Percentiles rank a stretch among this genome's conserved stretches.
Conservation (phyloP, 495 filamentous ascomycete species). For the Poronia punctata region DNA sequence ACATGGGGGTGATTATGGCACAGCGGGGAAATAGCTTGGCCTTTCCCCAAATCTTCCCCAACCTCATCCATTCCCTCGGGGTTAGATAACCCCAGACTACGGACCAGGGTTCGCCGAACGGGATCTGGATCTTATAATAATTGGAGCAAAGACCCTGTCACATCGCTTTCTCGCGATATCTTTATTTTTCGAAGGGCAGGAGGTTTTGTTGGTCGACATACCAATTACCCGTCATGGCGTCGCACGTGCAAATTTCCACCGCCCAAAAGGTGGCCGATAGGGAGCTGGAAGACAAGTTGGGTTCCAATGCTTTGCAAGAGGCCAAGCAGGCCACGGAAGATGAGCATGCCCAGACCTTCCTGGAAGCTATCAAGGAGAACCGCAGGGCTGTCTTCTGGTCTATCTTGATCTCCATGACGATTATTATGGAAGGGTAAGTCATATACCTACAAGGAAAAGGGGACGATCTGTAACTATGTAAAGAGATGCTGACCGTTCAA, state of each 20-base stretch:
- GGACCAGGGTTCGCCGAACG: constrained; percentile 3
- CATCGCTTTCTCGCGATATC: no score
- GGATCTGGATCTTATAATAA: no score
- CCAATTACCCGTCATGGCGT: constrained; percentile 9
- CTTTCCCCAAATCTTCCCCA: constrained; percentile 10
- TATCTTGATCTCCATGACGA: constrained; percentile 40
- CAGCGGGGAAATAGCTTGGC: no score
- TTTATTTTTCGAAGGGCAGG: no score
- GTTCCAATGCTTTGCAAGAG: constrained; percentile 19
- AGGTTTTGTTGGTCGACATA: no score
- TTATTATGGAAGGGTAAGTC: constrained; percentile 46
- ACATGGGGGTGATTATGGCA: no score
- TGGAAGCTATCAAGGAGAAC: constrained; percentile 30
- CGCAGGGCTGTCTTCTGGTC: constrained; percentile 41
- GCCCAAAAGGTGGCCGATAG: constrained; percentile 21
- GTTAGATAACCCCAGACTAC: not conserved
- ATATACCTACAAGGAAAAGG: not conserved
- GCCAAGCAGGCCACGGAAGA: constrained; percentile 22
- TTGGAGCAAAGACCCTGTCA: no score
- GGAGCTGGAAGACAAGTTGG: constrained; percentile 23
- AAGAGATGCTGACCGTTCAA: not conserved
- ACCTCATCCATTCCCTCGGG: not conserved
- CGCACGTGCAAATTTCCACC: constrained; percentile 3
- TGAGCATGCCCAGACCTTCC: constrained; percentile 32
- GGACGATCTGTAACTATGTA: no score